Conservation (phyloP, 768 basidiomycete species). For the Trametes coccinea region DNA sequence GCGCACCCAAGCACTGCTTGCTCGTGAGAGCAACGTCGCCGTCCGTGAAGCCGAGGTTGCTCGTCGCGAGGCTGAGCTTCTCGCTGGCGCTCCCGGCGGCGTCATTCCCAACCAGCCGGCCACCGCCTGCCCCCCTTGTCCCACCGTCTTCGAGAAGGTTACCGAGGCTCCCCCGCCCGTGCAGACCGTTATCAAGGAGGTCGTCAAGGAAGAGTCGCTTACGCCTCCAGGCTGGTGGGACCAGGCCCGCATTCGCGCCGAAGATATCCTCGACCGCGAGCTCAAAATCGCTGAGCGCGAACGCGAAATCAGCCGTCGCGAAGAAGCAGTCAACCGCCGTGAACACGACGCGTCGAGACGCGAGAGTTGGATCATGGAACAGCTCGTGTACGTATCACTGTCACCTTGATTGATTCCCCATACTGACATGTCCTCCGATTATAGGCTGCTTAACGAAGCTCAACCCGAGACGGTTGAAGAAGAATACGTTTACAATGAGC, state of each 20-base stretch:
- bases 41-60: slow-evolving; percentile 86
- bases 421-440: neutral
- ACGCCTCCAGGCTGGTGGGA: slow-evolving; percentile 80
- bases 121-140: slow-evolving; percentile 57
- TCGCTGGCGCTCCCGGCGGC: slow-evolving; percentile 82
- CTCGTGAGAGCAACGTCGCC: slow-evolving; percentile 78
- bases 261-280: slow-evolving; percentile 83
- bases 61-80: slow-evolving; percentile 82
- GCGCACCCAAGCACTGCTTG: slow-evolving; percentile 75
- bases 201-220: slow-evolving; percentile 79
- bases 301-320: slow-evolving; percentile 82
- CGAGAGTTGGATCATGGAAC: slow-evolving; percentile 92
- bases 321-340: slow-evolving; percentile 81
- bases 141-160: slow-evolving; percentile 52
- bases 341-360: slow-evolving; percentile 87
- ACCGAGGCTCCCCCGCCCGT: slow-evolving; percentile 54
- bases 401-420: neutral
- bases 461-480: slow-evolving; percentile 68
- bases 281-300: slow-evolving; percentile 84
- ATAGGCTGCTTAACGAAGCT: slow-evolving; percentile 64
- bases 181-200: slow-evolving; percentile 86
- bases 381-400: slow-evolving; percentile 60
- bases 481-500: slow-evolving; percentile 62
- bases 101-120: slow-evolving; percentile 59
- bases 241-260: slow-evolving; percentile 65